Base-by-base conservation (phyloP, 192 early-diverging fungal genomes). In the Entophlyctis helioformis region DNA sequence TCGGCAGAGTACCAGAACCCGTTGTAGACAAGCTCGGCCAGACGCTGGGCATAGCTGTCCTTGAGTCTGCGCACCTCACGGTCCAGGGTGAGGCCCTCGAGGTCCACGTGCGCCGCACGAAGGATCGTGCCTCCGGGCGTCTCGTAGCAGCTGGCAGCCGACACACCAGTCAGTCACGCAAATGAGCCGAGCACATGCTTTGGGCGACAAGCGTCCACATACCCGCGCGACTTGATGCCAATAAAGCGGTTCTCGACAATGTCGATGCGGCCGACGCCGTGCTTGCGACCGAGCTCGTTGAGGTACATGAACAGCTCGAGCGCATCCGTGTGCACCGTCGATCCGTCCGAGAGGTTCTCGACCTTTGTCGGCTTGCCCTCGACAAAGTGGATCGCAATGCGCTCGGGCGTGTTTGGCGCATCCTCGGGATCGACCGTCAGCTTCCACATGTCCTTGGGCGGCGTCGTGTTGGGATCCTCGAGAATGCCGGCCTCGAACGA, bases 211-310 rank as follows among this genome's bases (percentile, higher is more conserved):
- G n/a, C n/a, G n/a, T n/a, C n/a, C n/a, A 35, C 44, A 33, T 42
- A 70, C 59, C 94, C 92, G 32, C 92, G 89, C 43, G 88, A 91
- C 77, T 96, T 98, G 76, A 98, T 89, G 45, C 92, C 92, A 54
- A 98, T 92, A 67, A 93, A 98, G 37, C 95, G 82, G 71, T 91
- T 93, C 78, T 96, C 95, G 48, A 98, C 95, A 71, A 98, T 98
- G 64, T 98, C 95, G 51, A 98, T 81, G 60, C 95, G 87, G 39
- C 95, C 95, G 53, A 98, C 81, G 35, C 95, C 95, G 72, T 98
- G 91, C 68, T 91, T 88, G 44, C 95, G 82, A 23, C 86, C 95
- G 12, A 94, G 66, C 11, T 81, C 81, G 76, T 96, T 98, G 52
- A 98, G 76, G 76, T 98, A 92, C 51, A 89, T 66, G 76, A 98